phyloP scores from a whole-genome alignment of 805 yeast genomes.

The Yamadazyma tumulicola region DNA sequence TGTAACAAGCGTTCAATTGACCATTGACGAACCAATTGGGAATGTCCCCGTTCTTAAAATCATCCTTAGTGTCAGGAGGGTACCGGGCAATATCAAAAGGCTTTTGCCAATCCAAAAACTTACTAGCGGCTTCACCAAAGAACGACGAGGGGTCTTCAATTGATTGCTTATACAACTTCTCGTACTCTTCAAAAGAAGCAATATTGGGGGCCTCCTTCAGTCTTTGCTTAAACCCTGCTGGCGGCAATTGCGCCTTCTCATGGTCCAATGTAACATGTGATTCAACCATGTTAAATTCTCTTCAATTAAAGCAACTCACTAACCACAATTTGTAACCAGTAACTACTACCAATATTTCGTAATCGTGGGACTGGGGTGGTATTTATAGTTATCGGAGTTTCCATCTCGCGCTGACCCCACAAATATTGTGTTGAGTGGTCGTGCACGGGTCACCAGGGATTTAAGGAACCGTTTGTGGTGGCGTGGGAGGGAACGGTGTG shows the following conservation, averaged over 20 bases:
- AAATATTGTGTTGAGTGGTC: no score
- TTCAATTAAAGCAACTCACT: no score
- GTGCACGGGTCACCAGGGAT: no score
- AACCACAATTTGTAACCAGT: no score
- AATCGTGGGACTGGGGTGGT: no score
- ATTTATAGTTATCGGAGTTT: no score
- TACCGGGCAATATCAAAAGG: constrained; percentile 47
- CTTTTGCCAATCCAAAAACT: constrained; percentile 49
- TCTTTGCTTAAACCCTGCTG: constrained; percentile 38
- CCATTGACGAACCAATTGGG: constrained; percentile 93
- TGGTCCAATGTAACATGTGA: constrained; percentile 32
- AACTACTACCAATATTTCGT: no score
- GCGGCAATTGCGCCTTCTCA: constrained; percentile 30
- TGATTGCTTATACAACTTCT: constrained; percentile 50
- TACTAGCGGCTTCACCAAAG: constrained; percentile 52
- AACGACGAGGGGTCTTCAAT: constrained; percentile 52
- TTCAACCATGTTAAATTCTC: constrained; percentile 16
- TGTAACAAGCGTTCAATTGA: constrained; percentile 86
- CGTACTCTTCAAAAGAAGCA: constrained; percentile 47
- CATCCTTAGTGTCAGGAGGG: constrained; percentile 45
- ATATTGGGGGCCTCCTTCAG: constrained; percentile 48
- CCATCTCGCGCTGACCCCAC: no score
- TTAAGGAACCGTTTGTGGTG: no score
- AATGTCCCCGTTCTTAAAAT: constrained; percentile 62
- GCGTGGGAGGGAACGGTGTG: no score